Evolutionary conservation across 2,329 filamentous ascomycete genomes (phyloP), one percentile per base, ranked within the genome.

Genomic region (Arthrobotrys musiformis): DNA sequence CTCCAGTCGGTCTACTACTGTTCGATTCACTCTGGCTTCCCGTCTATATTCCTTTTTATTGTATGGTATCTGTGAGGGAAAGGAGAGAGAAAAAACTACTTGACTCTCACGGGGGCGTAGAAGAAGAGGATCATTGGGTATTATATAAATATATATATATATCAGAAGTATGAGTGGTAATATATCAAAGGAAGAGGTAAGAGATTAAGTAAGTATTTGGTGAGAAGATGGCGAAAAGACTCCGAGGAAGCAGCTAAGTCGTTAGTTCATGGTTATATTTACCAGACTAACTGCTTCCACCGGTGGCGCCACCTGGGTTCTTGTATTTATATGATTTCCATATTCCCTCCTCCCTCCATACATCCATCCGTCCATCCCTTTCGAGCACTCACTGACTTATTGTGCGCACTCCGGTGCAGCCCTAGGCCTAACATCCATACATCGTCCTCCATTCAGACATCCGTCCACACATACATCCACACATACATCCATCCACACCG

Each of bases 221-320:
- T 50, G 22, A 40, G 33, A 72, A 72, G 37, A 11, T 13, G 46
- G 69, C 69, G 69, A 73, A 73, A 73, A 73, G 42, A 54, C 69
- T 73, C 69, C 69, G 69, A 73, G 61, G 11, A 11, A 48, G 54
- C 5, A 42, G 40, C 40, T 42, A 40, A 40, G 30, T n/a, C n/a
- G n/a, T n/a, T n/a, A n/a, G n/a, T n/a, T n/a, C n/a, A n/a, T 22
- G 22, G 44, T 15, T 22, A 19, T 22, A 33, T 28, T 42, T 54
- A 50, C 9, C 50, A 35, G 26, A 46, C 56, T 46, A 44, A 40
- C 50, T 56, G 19, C 48, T 42, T 54, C 19, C 11, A 19, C 26
- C 30, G n/a, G 40, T 64, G 40, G 58, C 42, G 58, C 37, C 58
- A 48, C 40, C 40, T 26, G 60, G 37, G 40, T 48, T 63, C 40